Percentiles rank a stretch among this genome's conserved stretches.
Evolutionary conservation across 2,329 filamentous ascomycete genomes (phyloP).

Genomic region (Parastagonospora nodorum): DNA sequence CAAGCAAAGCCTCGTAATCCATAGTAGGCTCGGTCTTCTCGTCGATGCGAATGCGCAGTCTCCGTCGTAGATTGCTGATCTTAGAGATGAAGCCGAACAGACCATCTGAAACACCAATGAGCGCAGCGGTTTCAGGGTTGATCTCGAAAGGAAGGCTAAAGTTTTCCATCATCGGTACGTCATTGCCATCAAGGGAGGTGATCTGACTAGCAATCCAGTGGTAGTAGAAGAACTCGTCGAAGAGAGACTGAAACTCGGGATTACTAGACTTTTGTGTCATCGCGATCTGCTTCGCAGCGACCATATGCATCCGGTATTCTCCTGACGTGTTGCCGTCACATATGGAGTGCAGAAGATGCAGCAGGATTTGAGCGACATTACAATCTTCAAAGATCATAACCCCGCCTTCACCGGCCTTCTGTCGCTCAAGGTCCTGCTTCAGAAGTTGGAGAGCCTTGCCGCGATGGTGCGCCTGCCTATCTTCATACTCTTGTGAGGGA

Average conservation of each 20-base stretch:
- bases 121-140: conserved; percentile 60
- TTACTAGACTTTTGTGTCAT: conserved; percentile 63
- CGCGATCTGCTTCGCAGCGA: conserved; percentile 74
- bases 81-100: conserved; percentile 78
- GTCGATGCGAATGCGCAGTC: conserved; percentile 70
- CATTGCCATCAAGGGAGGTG: conserved; percentile 59
- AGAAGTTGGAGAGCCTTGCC: conserved; percentile 56
- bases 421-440: conserved; percentile 47
- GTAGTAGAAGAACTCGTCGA: conserved; percentile 81
- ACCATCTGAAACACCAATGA: conserved; percentile 82
- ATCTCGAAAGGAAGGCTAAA: conserved; percentile 62
- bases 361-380: conserved; percentile 65
- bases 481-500: conserved; percentile 56
- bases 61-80: conserved; percentile 77
- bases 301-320: conserved; percentile 79
- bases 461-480: conserved; percentile 53
- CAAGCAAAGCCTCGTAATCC: conserved; percentile 73
- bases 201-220: conserved; percentile 68
- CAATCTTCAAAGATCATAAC: conserved; percentile 56
- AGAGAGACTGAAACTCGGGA: conserved; percentile 72
- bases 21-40: conserved; percentile 68
- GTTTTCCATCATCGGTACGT: conserved; percentile 58
- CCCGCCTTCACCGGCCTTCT: conserved; percentile 44
- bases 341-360: conserved; percentile 65
- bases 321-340: conserved; percentile 66